phyloP scores from a whole-genome alignment of 2,329 filamentous ascomycete species.

The Claviceps cyperi region DNA sequence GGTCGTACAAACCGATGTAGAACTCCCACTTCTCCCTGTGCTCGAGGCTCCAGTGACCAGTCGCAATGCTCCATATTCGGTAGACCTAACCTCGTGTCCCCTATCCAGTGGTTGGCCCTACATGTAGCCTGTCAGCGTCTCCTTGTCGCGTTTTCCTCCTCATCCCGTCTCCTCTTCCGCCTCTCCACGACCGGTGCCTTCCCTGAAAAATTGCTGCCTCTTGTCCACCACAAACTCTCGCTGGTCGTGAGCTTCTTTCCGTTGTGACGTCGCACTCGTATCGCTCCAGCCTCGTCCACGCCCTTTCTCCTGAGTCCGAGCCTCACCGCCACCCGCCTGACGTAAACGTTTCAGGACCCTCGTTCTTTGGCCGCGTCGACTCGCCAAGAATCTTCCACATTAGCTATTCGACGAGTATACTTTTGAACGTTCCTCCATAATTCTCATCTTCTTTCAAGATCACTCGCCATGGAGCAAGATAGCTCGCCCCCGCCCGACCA shows the following conservation, averaged over 20 bases:
- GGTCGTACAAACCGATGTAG: no score
- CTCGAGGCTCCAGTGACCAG: no score
- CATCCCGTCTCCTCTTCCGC: slow-evolving; percentile 2
- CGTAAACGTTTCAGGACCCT: slow-evolving; percentile 9
- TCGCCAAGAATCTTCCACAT: neutral
- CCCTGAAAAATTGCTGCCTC: neutral
- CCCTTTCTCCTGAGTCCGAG: neutral
- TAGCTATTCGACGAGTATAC: neutral
- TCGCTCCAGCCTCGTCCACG: slow-evolving; percentile 1
- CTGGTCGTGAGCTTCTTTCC: slow-evolving; percentile 6
- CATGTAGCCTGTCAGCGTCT: slow-evolving; percentile 8
- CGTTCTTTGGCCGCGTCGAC: slow-evolving; percentile 4
- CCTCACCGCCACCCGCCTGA: slow-evolving; percentile 9
- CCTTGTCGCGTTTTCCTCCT: slow-evolving; percentile 10
- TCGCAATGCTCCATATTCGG: no score
- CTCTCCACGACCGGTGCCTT: neutral
- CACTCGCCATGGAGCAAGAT: slow-evolving; percentile 32
- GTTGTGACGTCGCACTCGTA: neutral
- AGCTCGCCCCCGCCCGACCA: slow-evolving; percentile 23
- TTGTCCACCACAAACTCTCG: slow-evolving; percentile 4
- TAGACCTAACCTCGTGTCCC: slow-evolving; percentile 5
- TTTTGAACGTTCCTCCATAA: neutral
- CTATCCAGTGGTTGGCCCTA: slow-evolving; percentile 12
- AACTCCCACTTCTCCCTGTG: no score
- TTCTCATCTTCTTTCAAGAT: neutral